These are phyloP conservation scores for Wallacemonas sp. DNA, from an alignment of 208 protist species.

Conservation along the genomic window DNA sequence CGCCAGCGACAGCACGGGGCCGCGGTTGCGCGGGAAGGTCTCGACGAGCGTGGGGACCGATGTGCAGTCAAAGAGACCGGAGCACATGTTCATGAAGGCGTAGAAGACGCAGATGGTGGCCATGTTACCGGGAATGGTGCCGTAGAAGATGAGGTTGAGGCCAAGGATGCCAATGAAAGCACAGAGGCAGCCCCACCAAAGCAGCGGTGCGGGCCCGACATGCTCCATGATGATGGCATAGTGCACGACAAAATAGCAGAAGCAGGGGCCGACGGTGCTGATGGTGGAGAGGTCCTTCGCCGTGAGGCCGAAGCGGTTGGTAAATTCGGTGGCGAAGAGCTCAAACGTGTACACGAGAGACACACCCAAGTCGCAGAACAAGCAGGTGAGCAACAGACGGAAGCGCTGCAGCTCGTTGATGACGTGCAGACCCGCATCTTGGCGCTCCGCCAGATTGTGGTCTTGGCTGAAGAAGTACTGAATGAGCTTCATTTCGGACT, in stretches of 20 bases:
- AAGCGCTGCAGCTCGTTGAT: slow-evolving; percentile 74
- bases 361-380: slow-evolving; percentile 68
- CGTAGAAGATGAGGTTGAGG: slow-evolving; percentile 49
- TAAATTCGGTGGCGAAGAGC: slow-evolving; percentile 59
- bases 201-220: slow-evolving; percentile 38
- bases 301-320: slow-evolving; percentile 40
- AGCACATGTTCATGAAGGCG: slow-evolving; percentile 24
- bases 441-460: slow-evolving; percentile 36
- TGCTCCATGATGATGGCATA: slow-evolving; percentile 64
- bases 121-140: slow-evolving; percentile 21
- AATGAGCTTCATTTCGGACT: slow-evolving; percentile 12
- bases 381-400: slow-evolving; percentile 41
- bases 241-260: slow-evolving; percentile 70
- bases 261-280: slow-evolving; percentile 63
- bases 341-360: slow-evolving; percentile 70
- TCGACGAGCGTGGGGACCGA: slow-evolving; percentile 29
- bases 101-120: slow-evolving; percentile 30
- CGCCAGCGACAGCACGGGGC: slow-evolving; percentile 25
- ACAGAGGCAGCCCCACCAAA: slow-evolving; percentile 32
- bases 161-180: slow-evolving; percentile 43
- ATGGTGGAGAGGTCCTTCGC: slow-evolving; percentile 67
- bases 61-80: slow-evolving; percentile 22
- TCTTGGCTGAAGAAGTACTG: slow-evolving; percentile 48
- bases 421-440: slow-evolving; percentile 29
- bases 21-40: slow-evolving; percentile 33